Base-by-base conservation (phyloP, 2,329 filamentous ascomycete genomes). In the Fusarium metavorans region DNA sequence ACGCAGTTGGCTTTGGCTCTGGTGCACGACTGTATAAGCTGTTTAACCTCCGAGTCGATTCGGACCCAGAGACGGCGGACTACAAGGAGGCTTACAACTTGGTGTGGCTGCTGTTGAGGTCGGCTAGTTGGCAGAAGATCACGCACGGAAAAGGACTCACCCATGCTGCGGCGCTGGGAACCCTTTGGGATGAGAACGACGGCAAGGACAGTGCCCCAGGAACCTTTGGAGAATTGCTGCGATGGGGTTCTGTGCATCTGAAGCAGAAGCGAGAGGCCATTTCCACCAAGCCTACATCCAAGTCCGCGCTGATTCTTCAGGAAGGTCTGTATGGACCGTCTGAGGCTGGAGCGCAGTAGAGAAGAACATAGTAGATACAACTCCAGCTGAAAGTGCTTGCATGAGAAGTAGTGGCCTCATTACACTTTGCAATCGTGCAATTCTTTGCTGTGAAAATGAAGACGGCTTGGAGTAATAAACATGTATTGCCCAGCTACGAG, bases 81-180 rank as follows among this genome's bases (percentile, higher is more conserved):
- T 67, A 70, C 67, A 72, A 70, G 64, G 32, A 65, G n/a, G 67
- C 70, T 1, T 62, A 70, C 5, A 48, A 70, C 16, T 16, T 70
- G 27, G 67, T 72, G 16, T 72, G 67, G 70, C 30, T 61, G 16
- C 20, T 73, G 37, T 25, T 73, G 39, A 71, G 41, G 4, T 58
- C 35, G 1, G 43, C 68, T 3, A 73, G 71, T 25, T 67, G 66
- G 71, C 71, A 73, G 35, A 73, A 73, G 52, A 23, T 73, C 18
- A 68, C 68, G 4, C 71, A 71, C 18, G 68, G 68, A 37, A 68
- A 66, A 23, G 56, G 37, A 4, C 39, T 73, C 3, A 67, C 68
- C 14, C 62, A 67, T 34, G 43, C 64, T 4, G 32, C 66, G 4
- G 34, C 50, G 14, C 62, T 71, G 16, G 66, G 71, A 5, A 64